Percentiles rank a stretch among this genome's conserved stretches.
phyloP scores from a whole-genome alignment of 2,329 filamentous ascomycete genomes.

The Lachnellula hyalina region DNA sequence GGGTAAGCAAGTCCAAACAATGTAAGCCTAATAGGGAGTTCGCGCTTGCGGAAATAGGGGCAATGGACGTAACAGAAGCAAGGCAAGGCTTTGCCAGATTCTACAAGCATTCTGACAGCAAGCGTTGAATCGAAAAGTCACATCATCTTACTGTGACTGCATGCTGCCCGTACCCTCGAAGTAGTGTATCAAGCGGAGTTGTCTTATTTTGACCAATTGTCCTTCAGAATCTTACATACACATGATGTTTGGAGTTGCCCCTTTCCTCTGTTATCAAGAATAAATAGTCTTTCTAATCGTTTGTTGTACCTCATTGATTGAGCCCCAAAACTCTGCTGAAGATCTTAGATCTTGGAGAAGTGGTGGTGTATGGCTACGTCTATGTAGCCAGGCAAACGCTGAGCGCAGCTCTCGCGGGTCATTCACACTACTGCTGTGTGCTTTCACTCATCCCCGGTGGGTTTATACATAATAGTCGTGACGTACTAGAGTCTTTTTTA shows the following conservation, averaged over 20 bases:
- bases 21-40: neutral
- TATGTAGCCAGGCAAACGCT: neutral
- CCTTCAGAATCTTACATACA: neutral
- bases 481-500: constrained; percentile 65
- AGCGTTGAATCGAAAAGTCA: neutral
- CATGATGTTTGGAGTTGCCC: neutral
- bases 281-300: neutral
- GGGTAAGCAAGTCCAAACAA: no score
- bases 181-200: neutral
- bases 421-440: neutral
- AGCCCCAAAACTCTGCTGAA: no score
- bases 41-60: neutral
- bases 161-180: neutral
- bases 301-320: neutral
- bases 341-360: neutral
- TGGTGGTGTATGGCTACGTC: neutral
- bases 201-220: neutral
- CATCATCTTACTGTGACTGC: neutral
- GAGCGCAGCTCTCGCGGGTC: neutral
- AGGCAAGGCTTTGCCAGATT: neutral
- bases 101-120: neutral
- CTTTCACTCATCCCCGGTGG: constrained; percentile 47
- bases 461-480: constrained; percentile 96
- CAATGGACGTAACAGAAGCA: neutral
- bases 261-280: neutral